Percentiles rank a stretch among this genome's conserved stretches.
phyloP scores from a whole-genome alignment of 768 basidiomycete genomes.

The Phylloporus sp. region DNA sequence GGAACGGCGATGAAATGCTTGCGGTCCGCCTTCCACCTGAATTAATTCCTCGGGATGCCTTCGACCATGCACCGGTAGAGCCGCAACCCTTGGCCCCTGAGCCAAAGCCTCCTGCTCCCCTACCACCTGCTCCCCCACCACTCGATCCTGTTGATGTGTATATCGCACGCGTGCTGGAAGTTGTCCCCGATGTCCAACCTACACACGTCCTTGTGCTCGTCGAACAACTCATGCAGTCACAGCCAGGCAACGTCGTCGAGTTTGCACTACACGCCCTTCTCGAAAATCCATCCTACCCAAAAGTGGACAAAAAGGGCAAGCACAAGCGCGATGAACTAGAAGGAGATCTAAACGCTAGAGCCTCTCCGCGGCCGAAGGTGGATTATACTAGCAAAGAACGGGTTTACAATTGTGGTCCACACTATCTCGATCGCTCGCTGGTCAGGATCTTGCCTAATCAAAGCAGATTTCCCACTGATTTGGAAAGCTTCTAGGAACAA shows the following conservation, averaged over 20 bases:
- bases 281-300: constrained; percentile 61
- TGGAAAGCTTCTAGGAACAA: constrained; percentile 37
- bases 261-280: constrained; percentile 57
- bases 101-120: constrained; percentile 3
- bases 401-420: constrained; percentile 35
- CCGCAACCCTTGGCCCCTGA: not conserved
- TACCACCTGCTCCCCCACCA: not conserved
- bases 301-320: constrained; percentile 45
- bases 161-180: constrained; percentile 56
- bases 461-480: not conserved
- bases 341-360: constrained; percentile 12
- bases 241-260: constrained; percentile 41
- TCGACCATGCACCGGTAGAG: not conserved
- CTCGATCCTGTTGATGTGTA: constrained; percentile 26
- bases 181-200: constrained; percentile 68
- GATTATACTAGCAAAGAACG: constrained; percentile 55
- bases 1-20: constrained; percentile 33
- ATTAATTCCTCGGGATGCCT: not conserved
- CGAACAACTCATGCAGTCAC: constrained; percentile 37
- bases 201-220: constrained; percentile 50
- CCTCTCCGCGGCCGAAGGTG: constrained; percentile 40
- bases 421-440: constrained; percentile 51
- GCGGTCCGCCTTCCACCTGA: not conserved
- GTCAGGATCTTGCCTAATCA: constrained; percentile 30
- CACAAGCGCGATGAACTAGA: constrained; percentile 36